Evolutionary conservation across 768 basidiomycete genomes (phyloP).

Genomic region (Daedalea quercina): DNA sequence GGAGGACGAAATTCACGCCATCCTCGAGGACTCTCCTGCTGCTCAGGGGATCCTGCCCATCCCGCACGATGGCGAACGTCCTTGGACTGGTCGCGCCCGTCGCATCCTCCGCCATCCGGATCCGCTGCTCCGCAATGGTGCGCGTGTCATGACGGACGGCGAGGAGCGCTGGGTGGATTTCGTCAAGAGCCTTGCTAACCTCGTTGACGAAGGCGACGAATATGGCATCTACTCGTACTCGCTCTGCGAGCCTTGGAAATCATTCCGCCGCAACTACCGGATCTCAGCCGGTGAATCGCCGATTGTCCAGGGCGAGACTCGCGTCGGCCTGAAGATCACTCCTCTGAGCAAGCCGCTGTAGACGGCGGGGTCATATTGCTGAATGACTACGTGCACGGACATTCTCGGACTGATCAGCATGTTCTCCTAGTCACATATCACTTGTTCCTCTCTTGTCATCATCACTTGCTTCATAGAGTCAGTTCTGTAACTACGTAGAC

Average conservation of each 20-base stretch:
- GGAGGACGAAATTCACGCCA: neutral
- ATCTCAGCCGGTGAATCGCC: neutral
- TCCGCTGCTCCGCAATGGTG: neutral
- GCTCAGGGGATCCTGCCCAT: neutral
- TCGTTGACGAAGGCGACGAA: neutral
- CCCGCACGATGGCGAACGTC: neutral
- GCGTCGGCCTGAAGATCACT: neutral
- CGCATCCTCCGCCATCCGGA: neutral
- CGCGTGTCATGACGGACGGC: neutral
- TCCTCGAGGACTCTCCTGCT: neutral
- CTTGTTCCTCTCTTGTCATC: no score
- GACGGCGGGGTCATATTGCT: neutral
- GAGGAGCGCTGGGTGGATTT: neutral
- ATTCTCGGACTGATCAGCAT: no score
- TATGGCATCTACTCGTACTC: neutral
- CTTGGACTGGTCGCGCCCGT: neutral
- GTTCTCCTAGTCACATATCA: no score
- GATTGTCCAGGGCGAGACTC: neutral
- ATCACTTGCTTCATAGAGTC: no score
- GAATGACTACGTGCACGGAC: no score
- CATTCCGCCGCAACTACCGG: neutral
- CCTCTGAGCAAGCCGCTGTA: neutral
- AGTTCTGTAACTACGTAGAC: no score
- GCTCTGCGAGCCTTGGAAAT: neutral
- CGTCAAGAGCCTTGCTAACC: neutral